phyloP scores from a whole-genome alignment of 345 rosid genomes.

The Triadica sebifera region DNA sequence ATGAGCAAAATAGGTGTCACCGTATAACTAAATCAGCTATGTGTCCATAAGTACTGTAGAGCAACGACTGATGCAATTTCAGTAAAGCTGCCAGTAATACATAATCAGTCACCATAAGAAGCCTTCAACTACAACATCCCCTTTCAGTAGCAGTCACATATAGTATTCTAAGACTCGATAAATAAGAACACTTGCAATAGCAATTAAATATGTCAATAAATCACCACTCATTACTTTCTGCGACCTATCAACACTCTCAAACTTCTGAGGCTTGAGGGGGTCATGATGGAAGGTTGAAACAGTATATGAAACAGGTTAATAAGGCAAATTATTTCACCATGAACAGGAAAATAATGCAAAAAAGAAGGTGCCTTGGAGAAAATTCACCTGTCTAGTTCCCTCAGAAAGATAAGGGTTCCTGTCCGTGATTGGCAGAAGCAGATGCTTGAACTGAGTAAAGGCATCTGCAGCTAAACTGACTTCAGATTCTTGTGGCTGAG shows the following conservation, averaged over 20 bases:
- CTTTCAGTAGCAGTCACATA: not conserved
- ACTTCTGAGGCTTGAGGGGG: not conserved
- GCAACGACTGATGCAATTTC: not conserved
- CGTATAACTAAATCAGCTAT: not conserved
- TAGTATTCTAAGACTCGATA: not conserved
- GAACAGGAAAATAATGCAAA: not conserved
- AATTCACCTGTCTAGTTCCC: conserved; percentile 80
- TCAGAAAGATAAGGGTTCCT: conserved; percentile 84
- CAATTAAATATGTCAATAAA: not conserved
- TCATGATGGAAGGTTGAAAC: not conserved
- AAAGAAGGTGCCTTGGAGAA: not conserved
- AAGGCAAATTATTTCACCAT: not conserved
- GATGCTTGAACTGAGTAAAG: conserved; percentile 61
- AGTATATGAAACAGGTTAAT: not conserved
- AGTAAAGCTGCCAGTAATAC: not conserved
- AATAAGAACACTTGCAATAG: not conserved
- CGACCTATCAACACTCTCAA: not conserved
- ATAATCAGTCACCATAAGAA: not conserved
- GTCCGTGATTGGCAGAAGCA: conserved; percentile 79
- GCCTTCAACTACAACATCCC: not conserved
- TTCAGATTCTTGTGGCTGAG: conserved; percentile 57
- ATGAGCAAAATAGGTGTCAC: not conserved
- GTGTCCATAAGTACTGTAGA: not conserved
- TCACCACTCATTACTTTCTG: not conserved
- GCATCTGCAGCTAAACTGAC: conserved; percentile 49